Evolutionary conservation across 805 yeast genomes (phyloP).

Genomic region (Citeromyces matritensis): DNA sequence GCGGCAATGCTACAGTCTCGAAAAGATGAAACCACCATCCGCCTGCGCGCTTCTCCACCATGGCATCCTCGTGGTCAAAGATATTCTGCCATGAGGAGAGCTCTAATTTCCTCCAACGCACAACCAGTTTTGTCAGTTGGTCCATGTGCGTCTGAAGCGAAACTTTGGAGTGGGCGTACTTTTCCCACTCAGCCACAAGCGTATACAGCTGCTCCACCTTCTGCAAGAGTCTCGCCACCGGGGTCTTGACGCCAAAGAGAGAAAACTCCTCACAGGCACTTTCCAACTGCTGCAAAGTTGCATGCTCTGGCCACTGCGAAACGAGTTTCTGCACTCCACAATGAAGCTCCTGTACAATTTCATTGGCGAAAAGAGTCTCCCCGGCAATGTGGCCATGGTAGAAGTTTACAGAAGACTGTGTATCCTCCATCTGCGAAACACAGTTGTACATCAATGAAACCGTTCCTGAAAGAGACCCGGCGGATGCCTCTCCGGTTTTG

Average conservation of each 20-base stretch:
- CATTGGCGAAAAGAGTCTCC: conserved; percentile 49
- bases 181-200: conserved; percentile 83
- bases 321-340: conserved; percentile 30
- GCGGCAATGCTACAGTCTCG: conserved; percentile 56
- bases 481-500: background rate
- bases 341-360: conserved; percentile 26
- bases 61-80: conserved; percentile 46
- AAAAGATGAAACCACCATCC: conserved; percentile 89
- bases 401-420: conserved; percentile 61
- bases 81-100: conserved; percentile 73
- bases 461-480: background rate
- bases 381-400: conserved; percentile 45
- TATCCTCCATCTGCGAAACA: conserved; percentile 13
- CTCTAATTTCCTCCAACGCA: conserved; percentile 85
- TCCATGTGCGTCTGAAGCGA: conserved; percentile 43
- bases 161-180: conserved; percentile 70
- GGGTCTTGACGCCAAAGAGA: conserved; percentile 44
- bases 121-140: conserved; percentile 50
- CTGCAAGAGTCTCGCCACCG: conserved; percentile 63
- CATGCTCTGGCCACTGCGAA: conserved; percentile 88
- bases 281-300: conserved; percentile 57
- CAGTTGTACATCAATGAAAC: background rate
- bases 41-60: conserved; percentile 34
- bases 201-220: conserved; percentile 82
- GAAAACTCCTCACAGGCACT: conserved; percentile 55